Percentiles rank a stretch among this genome's conserved stretches.
Evolutionary conservation across 768 basidiomycete genomes (phyloP).

Genomic region (Rhodocollybia butyracea): DNA sequence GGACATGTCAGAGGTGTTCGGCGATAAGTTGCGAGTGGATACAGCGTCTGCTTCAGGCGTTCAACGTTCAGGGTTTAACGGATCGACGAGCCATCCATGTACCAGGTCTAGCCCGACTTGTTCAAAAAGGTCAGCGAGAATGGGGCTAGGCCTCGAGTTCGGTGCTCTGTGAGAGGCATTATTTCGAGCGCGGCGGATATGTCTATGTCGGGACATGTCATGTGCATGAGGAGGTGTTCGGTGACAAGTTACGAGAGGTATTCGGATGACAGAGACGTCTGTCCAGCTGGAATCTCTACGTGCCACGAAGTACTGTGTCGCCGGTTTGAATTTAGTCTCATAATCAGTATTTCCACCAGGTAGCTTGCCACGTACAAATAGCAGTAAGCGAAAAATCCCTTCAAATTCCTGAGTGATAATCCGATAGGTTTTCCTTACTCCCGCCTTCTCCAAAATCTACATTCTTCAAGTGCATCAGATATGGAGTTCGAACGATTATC

Average conservation of each 20-base stretch:
- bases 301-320: constrained; percentile 69
- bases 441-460: constrained; percentile 45
- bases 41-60: too few relatives aligned
- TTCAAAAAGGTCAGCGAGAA: constrained; percentile 54
- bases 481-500: constrained; percentile 32
- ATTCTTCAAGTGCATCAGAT: constrained; percentile 69
- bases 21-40: constrained; percentile 75
- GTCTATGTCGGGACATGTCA: constrained; percentile 52
- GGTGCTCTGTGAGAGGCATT: constrained; percentile 62
- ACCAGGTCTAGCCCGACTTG: constrained; percentile 78
- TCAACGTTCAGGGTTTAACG: too few relatives aligned
- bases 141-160: neutral
- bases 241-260: constrained; percentile 81
- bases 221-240: constrained; percentile 77
- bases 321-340: neutral
- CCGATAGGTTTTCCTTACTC: constrained; percentile 35
- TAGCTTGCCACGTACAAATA: constrained; percentile 54
- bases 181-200: constrained; percentile 71
- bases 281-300: constrained; percentile 65
- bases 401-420: constrained; percentile 85
- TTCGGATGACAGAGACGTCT: constrained; percentile 76
- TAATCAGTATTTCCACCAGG: neutral
- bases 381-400: constrained; percentile 92
- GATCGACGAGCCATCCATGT: constrained; percentile 89
- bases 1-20: constrained; percentile 74